Conservation (phyloP, 192 early-diverging fungal species). For the Backusella luteola region DNA sequence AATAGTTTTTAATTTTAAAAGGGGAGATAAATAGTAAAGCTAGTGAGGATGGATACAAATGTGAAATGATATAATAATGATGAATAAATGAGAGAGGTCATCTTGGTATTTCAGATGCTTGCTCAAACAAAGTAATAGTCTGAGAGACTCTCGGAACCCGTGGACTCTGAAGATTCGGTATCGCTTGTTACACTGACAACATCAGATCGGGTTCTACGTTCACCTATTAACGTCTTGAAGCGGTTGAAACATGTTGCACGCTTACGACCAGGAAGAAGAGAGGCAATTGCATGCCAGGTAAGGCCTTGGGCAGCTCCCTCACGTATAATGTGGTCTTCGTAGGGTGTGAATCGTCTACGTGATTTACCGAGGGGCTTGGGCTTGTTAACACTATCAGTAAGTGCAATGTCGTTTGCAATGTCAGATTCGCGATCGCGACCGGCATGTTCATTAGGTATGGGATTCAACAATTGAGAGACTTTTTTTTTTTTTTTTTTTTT, state of each 20-base stretch:
- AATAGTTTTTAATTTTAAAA: background rate
- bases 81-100: no score
- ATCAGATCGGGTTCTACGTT: slow-evolving; percentile 26
- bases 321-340: slow-evolving; percentile 31
- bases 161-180: background rate
- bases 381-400: no score
- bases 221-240: slow-evolving; percentile 28
- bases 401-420: no score
- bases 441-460: background rate
- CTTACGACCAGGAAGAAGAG: slow-evolving; percentile 27
- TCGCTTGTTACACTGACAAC: background rate
- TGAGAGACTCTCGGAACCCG: background rate
- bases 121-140: no score
- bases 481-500: background rate
- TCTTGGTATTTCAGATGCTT: no score
- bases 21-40: background rate
- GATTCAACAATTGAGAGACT: background rate
- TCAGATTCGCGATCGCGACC: no score
- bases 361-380: slow-evolving; percentile 14
- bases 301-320: slow-evolving; percentile 27
- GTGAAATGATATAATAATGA: no score
- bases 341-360: slow-evolving; percentile 28
- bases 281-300: slow-evolving; percentile 34
- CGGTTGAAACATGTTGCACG: slow-evolving; percentile 38
- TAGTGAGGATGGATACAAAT: no score